Base-by-base conservation (phyloP, 1,284 basidiomycete species). In the Ustilago xerochloae region DNA sequence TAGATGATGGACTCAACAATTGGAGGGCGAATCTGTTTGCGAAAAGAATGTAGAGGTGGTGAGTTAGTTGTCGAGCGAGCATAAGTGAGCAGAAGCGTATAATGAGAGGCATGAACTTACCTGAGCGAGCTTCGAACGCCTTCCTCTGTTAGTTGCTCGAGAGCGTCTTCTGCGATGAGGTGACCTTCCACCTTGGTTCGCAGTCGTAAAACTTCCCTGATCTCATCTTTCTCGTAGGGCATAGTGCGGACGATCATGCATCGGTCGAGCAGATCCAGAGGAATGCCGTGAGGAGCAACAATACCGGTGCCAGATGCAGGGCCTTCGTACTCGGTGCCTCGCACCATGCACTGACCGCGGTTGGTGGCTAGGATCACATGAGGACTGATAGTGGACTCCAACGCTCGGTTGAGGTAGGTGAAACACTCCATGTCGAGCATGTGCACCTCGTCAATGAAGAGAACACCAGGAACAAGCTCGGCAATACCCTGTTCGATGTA, bases 341-440 rank as follows among this genome's bases (percentile, higher is more conserved):
- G 90, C 48, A 99, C 94, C 5, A 93, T 89, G 16, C 92, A 90
- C 77, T 93, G 91, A 4, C 96, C 97, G 30, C 97, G 89, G 85
- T 99, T 99, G 24, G 95, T 97, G 0, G 97, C 97, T 59, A 98
- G 88, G 76, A 99, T 93, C 47, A 99, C 96, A 16, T 97, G 97
- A 0, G 97, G 96, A 15, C 94, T 93, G 90, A 99, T 94, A 16
- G 93, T 91, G 1, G 93, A 94, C 85, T 99, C 96, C 56, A 99
- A 88, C 8, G 97, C 89, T 13, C 94, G 91, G 86, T 99, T 99
- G 52, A 99, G 89, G 86, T 97, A 99, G 8, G 96, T 98, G 87
- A 98, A 99, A 86, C 95, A 97, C 85, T 99, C 97, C 84, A 98
- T 95, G 85, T 99, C 96, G 74, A 99, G 90, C 96, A 98, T 98